phyloP scores from a whole-genome alignment of 192 early-diverging fungal species.

The Podila horticola region DNA sequence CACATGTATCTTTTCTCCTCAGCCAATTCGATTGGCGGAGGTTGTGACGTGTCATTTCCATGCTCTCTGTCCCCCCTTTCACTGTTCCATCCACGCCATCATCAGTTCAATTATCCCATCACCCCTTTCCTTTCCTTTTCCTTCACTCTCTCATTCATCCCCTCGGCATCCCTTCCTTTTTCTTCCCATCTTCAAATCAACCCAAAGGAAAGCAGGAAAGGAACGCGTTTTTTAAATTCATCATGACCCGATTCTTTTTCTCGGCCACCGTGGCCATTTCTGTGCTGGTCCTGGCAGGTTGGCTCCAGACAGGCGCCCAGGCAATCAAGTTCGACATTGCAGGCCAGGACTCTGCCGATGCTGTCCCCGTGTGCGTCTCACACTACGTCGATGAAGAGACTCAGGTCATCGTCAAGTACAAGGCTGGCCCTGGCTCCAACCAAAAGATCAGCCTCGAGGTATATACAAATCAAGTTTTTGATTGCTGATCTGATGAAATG shows the following conservation, averaged over 20 bases:
- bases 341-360: conserved; percentile 56
- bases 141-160: not conserved
- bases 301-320: conserved; percentile 14
- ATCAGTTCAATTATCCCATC: not conserved
- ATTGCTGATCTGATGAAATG: too few species aligned
- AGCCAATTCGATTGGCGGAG: too few species aligned
- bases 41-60: not conserved
- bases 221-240: not conserved
- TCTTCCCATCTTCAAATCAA: not conserved
- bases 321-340: conserved; percentile 87
- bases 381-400: conserved; percentile 78
- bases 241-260: conserved; percentile 6
- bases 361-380: conserved; percentile 74
- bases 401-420: conserved; percentile 75
- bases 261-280: conserved; percentile 24
- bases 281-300: conserved; percentile 27
- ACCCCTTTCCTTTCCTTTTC: not conserved
- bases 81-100: too few species aligned
- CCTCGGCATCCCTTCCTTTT: not conserved
- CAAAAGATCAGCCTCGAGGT: conserved; percentile 80
- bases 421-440: conserved; percentile 74
- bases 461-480: not conserved
- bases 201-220: not conserved
- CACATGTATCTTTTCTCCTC: too few species aligned
- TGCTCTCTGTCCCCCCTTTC: not conserved